phyloP scores from a whole-genome alignment of 257 asterid species.

The Marsdenia floribunda region DNA sequence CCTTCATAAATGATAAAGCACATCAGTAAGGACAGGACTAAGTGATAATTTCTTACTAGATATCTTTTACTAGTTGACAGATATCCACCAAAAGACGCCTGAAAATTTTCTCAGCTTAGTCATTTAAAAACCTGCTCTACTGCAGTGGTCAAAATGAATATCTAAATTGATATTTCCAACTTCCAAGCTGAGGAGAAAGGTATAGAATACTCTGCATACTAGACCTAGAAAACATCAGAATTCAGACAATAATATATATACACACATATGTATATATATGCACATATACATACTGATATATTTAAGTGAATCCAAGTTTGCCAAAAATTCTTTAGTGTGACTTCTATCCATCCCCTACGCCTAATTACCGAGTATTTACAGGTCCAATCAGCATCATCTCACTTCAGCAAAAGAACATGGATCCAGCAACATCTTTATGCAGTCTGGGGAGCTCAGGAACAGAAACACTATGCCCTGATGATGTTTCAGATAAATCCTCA shows the following conservation, averaged over 20 bases:
- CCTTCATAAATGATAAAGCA: too few relatives aligned
- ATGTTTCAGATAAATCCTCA: slow-evolving; percentile 60
- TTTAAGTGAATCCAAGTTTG: neutral
- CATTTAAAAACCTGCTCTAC: neutral
- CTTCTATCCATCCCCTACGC: neutral
- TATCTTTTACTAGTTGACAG: too few relatives aligned
- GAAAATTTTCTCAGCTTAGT: neutral
- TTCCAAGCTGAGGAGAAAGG: neutral
- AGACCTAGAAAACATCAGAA: neutral
- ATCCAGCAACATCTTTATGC: slow-evolving; percentile 58
- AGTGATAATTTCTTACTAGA: too few relatives aligned
- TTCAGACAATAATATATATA: neutral
- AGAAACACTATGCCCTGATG: slow-evolving; percentile 33
- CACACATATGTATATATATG: too few relatives aligned
- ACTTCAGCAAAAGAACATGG: slow-evolving; percentile 89
- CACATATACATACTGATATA: neutral
- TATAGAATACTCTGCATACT: neutral
- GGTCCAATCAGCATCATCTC: neutral
- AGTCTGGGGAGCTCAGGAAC: slow-evolving; percentile 78
- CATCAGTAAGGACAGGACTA: too few relatives aligned
- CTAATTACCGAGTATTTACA: slow-evolving; percentile 1
- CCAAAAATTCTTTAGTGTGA: neutral
- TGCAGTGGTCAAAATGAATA: neutral
- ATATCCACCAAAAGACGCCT: neutral
- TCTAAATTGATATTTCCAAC: neutral